Conservation (phyloP, 352 stramenopile species). For the Globisporangium orthogonon region DNA sequence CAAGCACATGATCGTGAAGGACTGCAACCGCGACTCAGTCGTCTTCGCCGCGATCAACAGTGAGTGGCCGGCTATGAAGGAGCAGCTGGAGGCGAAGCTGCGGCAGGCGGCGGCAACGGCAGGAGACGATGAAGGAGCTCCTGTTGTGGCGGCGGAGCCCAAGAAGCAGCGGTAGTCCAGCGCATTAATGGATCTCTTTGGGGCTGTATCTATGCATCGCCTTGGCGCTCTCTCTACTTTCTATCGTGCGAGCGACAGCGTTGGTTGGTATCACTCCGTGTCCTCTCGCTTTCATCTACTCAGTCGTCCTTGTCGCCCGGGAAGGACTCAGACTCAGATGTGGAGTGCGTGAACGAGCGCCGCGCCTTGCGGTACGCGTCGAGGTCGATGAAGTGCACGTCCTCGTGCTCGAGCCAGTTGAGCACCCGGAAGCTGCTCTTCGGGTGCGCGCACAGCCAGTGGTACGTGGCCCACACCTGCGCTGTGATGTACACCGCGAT, state of each 20-base stretch:
- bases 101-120: conserved; percentile 11
- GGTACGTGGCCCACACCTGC: conserved; percentile 81
- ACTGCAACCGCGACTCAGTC: conserved; percentile 81
- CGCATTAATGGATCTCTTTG: neutral
- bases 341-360: conserved; percentile 29
- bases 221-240: conserved; percentile 3
- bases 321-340: conserved; percentile 13
- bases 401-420: conserved; percentile 74
- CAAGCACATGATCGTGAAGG: conserved; percentile 83
- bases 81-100: conserved; percentile 52
- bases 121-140: too few species aligned
- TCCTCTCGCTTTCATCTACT: neutral
- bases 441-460: conserved; percentile 38
- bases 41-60: conserved; percentile 85
- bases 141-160: conserved; percentile 1
- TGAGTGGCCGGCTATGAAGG: conserved; percentile 69
- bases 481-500: conserved; percentile 86
- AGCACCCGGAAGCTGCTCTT: conserved; percentile 49
- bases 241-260: conserved; percentile 5
- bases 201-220: neutral
- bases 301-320: conserved; percentile 9
- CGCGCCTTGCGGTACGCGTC: conserved; percentile 69
- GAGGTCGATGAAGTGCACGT: conserved; percentile 70
- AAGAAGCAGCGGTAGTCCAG: conserved; percentile 34
- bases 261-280: neutral